Evolutionary conservation across 2,329 filamentous ascomycete genomes (phyloP).

Genomic region (Leptographium lundbergii): DNA sequence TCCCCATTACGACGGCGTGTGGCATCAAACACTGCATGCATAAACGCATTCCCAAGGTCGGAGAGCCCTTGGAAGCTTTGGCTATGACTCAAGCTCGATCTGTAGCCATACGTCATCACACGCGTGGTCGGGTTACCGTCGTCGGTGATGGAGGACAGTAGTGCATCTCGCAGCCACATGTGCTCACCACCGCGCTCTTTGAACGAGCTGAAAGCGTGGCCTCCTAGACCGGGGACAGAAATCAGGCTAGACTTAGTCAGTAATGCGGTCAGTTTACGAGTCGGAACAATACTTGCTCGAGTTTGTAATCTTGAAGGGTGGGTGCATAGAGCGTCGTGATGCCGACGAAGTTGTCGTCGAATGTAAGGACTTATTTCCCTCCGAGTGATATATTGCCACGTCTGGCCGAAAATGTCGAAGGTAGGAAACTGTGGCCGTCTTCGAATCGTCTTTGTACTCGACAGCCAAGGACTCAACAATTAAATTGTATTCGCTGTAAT

Average conservation of each 20-base stretch:
- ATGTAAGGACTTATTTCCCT: not conserved
- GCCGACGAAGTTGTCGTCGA: not conserved
- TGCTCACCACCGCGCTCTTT: not conserved
- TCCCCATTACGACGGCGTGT: too few species aligned
- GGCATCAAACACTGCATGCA: not conserved
- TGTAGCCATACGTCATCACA: not conserved
- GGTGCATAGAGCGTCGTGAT: not conserved
- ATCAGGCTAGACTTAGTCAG: not conserved
- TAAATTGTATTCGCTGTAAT: not conserved
- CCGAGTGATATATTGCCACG: not conserved
- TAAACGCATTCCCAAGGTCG: not conserved
- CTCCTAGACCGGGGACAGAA: not conserved
- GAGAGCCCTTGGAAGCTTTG: not conserved
- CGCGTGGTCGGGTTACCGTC: not conserved
- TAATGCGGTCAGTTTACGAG: not conserved
- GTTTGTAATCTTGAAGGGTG: not conserved
- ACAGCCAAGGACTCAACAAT: not conserved
- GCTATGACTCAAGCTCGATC: not conserved
- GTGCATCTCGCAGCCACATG: not conserved
- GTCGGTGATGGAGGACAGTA: not conserved
- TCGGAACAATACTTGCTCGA: not conserved
- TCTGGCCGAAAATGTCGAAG: not conserved
- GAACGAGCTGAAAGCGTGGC: not conserved
- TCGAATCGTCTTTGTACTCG: not conserved
- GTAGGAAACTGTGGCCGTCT: not conserved